These are phyloP conservation scores for Petunia secreta DNA, from an alignment of 257 asterid species.

Conservation along the genomic window DNA sequence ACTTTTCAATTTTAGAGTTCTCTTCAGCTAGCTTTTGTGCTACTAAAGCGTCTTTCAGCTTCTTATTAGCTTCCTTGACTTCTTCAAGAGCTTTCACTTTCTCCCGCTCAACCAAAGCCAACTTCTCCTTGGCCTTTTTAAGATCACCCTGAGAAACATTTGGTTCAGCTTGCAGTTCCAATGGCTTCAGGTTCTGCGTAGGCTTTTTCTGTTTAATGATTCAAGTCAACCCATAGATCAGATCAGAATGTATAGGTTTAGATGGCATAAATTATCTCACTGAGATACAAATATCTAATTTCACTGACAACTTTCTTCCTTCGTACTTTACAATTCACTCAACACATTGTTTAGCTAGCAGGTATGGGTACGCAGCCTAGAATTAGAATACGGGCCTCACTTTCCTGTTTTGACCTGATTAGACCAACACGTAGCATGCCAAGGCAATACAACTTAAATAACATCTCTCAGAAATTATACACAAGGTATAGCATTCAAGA, in stretches of 20 bases:
- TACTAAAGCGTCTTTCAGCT: constrained; percentile 78
- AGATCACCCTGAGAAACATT: constrained; percentile 78
- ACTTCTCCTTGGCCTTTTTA: constrained; percentile 76
- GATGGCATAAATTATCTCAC: background rate
- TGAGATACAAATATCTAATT: background rate
- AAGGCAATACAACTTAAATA: too few species aligned
- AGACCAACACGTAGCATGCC: too few species aligned
- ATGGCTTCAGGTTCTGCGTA: constrained; percentile 56
- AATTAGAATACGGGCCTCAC: too few species aligned
- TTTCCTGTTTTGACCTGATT: too few species aligned
- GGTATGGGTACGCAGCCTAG: too few species aligned
- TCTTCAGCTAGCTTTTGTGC: constrained; percentile 94
- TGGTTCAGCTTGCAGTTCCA: constrained; percentile 72
- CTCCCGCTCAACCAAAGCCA: constrained; percentile 71
- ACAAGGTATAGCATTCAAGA: too few species aligned
- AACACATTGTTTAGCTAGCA: too few species aligned
- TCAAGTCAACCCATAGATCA: constrained; percentile 23
- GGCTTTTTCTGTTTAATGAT: constrained; percentile 63
- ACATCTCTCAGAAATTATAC: too few species aligned
- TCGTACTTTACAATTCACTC: background rate
- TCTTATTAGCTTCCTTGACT: constrained; percentile 79
- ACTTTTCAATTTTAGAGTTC: constrained; percentile 84
- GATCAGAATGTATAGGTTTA: constrained; percentile 14
- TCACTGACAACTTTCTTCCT: background rate
- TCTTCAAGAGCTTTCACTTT: constrained; percentile 74